Evolutionary conservation across 257 asterid species (phyloP).

Genomic region (Paraleonurus japonicus): DNA sequence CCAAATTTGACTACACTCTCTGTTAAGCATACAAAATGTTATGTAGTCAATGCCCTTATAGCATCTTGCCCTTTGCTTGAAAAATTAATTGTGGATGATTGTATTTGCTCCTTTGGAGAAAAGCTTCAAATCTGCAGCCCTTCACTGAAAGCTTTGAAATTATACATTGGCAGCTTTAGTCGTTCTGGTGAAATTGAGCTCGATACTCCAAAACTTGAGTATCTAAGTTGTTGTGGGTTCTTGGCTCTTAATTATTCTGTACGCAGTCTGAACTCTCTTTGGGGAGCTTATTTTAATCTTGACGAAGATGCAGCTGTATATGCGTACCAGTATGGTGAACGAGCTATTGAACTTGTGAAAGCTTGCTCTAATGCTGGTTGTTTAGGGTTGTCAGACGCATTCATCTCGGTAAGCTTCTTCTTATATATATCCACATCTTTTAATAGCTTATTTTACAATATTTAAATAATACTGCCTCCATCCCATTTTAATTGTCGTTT

Average conservation of each 20-base stretch:
- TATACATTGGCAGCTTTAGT: neutral
- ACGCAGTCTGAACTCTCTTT: neutral
- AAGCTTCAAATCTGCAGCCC: constrained; percentile 16
- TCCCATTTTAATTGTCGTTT: no score
- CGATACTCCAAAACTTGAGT: constrained; percentile 15
- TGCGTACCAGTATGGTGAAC: neutral
- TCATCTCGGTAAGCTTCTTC: constrained; percentile 13
- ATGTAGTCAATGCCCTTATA: constrained; percentile 4
- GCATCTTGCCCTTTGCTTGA: constrained; percentile 8
- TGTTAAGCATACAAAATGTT: neutral
- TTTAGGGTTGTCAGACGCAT: constrained; percentile 5
- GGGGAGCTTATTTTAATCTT: constrained; percentile 7
- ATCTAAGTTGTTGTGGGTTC: constrained; percentile 4
- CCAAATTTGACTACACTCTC: constrained; percentile 17
- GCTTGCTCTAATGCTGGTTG: neutral
- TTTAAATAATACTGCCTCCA: no score
- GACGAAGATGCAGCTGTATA: neutral
- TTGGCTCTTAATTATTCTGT: neutral
- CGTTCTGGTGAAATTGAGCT: constrained; percentile 16
- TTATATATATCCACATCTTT: neutral
- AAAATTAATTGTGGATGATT: neutral
- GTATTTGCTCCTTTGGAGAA: neutral
- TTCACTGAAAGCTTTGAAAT: constrained; percentile 5
- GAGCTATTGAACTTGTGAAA: neutral
- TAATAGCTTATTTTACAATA: neutral